Conservation (phyloP, 2,329 filamentous ascomycete genomes). For the Stemphylium beticola region DNA sequence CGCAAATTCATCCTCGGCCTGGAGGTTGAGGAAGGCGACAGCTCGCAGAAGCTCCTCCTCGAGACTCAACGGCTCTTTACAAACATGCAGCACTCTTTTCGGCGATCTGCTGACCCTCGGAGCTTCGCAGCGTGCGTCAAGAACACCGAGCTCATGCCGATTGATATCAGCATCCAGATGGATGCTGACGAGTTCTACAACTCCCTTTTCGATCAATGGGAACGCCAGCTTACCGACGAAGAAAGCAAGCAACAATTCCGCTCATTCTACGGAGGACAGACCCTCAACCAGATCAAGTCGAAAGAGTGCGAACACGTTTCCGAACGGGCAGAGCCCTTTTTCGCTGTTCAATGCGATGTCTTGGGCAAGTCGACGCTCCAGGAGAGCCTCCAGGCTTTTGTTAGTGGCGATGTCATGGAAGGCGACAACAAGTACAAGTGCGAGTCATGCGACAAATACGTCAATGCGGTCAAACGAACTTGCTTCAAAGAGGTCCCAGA, state of each 20-base stretch:
- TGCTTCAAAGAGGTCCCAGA: slow-evolving; percentile 93
- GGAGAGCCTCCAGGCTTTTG: slow-evolving; percentile 92
- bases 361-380: slow-evolving; percentile 84
- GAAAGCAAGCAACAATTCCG: slow-evolving; percentile 76
- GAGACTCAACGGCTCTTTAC: slow-evolving; percentile 84
- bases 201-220: slow-evolving; percentile 88
- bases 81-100: slow-evolving; percentile 81
- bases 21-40: slow-evolving; percentile 59
- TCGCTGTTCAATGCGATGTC: slow-evolving; percentile 94
- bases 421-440: slow-evolving; percentile 99
- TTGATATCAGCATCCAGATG: slow-evolving; percentile 92
- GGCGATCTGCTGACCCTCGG: slow-evolving; percentile 74
- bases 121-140: slow-evolving; percentile 76
- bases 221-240: slow-evolving; percentile 73
- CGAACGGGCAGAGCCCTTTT: slow-evolving; percentile 87
- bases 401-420: slow-evolving; percentile 95
- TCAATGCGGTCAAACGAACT: slow-evolving; percentile 90
- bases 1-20: slow-evolving; percentile 76
- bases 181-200: slow-evolving; percentile 99
- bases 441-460: slow-evolving; percentile 79
- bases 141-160: slow-evolving; percentile 79
- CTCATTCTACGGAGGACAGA: slow-evolving; percentile 86
- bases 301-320: slow-evolving; percentile 95
- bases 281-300: slow-evolving; percentile 94
- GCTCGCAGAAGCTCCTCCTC: slow-evolving; percentile 71